Conservation (phyloP, 805 yeast genomes). For the Saturnispora kantuleensis region DNA sequence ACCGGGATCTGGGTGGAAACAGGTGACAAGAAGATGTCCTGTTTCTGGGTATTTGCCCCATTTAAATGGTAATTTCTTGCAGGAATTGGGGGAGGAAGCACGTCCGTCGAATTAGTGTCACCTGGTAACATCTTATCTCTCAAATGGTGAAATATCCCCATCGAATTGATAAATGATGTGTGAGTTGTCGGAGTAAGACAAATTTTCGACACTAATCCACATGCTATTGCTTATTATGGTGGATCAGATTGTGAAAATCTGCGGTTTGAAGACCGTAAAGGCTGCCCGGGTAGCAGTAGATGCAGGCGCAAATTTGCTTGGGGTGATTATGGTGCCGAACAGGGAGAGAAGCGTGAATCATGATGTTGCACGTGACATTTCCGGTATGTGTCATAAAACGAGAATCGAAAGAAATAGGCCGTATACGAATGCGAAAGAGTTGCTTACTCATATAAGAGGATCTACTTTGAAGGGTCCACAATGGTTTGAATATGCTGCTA, state of each 20-base stretch:
- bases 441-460: slow-evolving; percentile 7
- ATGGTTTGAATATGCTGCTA: slow-evolving; percentile 26
- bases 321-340: slow-evolving; percentile 80
- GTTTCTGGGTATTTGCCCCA: neutral
- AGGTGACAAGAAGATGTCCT: slow-evolving; percentile 16
- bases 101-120: neutral
- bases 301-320: slow-evolving; percentile 66
- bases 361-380: slow-evolving; percentile 37
- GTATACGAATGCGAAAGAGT: slow-evolving; percentile 18
- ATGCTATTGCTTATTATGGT: slow-evolving; percentile 4
- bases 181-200: neutral
- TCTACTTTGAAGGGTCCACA: slow-evolving; percentile 22
- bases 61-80: slow-evolving; percentile 15
- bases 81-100: slow-evolving; percentile 19
- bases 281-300: slow-evolving; percentile 66
- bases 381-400: slow-evolving; percentile 22
- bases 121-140: neutral
- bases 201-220: neutral
- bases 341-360: slow-evolving; percentile 58
- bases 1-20: slow-evolving; percentile 15
- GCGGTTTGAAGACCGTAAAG: slow-evolving; percentile 64
- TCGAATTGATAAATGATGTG: slow-evolving; percentile 1
- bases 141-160: slow-evolving; percentile 18
- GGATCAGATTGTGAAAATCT: slow-evolving; percentile 58
- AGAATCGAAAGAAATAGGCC: slow-evolving; percentile 15